A percentile compares a stretch with the other conserved stretches of the same genome.
Conservation (phyloP, 2,329 filamentous ascomycete species). For the Harringtonia aguacate region DNA sequence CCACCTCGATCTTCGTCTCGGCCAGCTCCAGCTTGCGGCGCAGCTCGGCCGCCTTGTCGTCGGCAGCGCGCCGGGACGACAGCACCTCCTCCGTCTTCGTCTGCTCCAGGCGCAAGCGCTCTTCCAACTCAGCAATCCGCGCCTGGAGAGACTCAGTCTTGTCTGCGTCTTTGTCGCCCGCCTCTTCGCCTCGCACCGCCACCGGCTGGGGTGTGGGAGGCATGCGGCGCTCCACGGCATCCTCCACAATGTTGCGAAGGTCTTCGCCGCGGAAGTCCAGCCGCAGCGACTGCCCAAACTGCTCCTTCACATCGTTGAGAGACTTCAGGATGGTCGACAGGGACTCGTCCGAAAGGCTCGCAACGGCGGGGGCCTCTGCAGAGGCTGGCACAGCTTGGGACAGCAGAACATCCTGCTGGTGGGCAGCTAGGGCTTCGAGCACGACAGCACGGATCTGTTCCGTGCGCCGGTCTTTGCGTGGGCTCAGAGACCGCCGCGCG, state of each 20-base stretch:
- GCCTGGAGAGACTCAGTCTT: constrained; percentile 48
- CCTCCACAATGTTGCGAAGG: constrained; percentile 52
- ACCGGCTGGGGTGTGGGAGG: constrained; percentile 31
- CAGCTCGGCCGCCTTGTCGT: constrained; percentile 43
- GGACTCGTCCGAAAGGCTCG: constrained; percentile 18
- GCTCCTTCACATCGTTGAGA: constrained; percentile 51
- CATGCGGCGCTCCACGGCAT: constrained; percentile 48
- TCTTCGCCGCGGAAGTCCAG: constrained; percentile 38
- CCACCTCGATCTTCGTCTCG: constrained; percentile 48
- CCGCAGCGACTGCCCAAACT: constrained; percentile 33
- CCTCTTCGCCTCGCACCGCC: constrained; percentile 24
- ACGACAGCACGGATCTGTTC: constrained; percentile 71
- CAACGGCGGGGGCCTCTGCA: background rate
- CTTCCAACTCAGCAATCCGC: constrained; percentile 49
- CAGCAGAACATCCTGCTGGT: constrained; percentile 27
- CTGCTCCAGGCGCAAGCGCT: constrained; percentile 39
- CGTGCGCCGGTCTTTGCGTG: constrained; percentile 64
- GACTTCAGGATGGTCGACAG: constrained; percentile 52
- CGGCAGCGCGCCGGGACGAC: constrained; percentile 35
- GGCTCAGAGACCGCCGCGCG: constrained; percentile 61
- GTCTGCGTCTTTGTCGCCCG: constrained; percentile 33
- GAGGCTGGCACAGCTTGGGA: too few species aligned
- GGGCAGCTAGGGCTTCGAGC: constrained; percentile 58
- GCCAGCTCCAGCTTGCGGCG: constrained; percentile 43
- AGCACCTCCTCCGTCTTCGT: constrained; percentile 37